phyloP scores from a whole-genome alignment of 1,284 basidiomycete species.

The Violaceomyces palustris region DNA sequence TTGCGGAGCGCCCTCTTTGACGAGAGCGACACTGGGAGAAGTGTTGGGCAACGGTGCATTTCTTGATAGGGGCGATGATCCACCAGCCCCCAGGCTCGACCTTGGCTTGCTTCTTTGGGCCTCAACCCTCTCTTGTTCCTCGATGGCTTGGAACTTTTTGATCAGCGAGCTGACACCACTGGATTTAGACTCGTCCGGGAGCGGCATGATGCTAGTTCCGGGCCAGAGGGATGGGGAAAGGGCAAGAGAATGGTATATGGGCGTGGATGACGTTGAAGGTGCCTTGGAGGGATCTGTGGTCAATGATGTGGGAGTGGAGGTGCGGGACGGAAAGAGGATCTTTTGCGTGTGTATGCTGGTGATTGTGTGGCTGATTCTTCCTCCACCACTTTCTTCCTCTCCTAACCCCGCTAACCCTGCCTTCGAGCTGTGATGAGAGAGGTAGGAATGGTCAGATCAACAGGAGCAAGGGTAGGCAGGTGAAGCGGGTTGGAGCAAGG shows the following conservation, averaged over 20 bases:
- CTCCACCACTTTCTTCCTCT: too few species aligned
- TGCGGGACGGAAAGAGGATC: not conserved
- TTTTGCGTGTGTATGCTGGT: not conserved
- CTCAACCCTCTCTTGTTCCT: not conserved
- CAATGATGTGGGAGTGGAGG: not conserved
- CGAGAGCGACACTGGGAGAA: not conserved
- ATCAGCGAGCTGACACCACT: slow-evolving; percentile 1
- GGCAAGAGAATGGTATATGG: too few species aligned
- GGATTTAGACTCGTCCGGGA: not conserved
- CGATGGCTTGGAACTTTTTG: not conserved
- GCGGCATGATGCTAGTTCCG: not conserved
- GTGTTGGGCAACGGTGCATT: not conserved
- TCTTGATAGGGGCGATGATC: not conserved
- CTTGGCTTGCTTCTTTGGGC: not conserved
- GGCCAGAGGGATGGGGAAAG: not conserved
- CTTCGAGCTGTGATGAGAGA: too few species aligned
- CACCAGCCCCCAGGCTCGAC: not conserved
- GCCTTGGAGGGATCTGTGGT: too few species aligned
- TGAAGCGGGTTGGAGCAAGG: too few species aligned
- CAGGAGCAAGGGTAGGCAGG: too few species aligned
- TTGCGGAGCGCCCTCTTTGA: not conserved
- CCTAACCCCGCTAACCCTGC: too few species aligned
- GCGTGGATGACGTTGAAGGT: too few species aligned
- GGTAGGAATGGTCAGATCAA: too few species aligned
- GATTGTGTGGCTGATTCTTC: not conserved